A percentile compares a stretch with the other conserved stretches of the same genome.
These are phyloP conservation scores for Pilaira anomala DNA, from an alignment of 192 early-diverging fungal species.

Conservation along the genomic window DNA sequence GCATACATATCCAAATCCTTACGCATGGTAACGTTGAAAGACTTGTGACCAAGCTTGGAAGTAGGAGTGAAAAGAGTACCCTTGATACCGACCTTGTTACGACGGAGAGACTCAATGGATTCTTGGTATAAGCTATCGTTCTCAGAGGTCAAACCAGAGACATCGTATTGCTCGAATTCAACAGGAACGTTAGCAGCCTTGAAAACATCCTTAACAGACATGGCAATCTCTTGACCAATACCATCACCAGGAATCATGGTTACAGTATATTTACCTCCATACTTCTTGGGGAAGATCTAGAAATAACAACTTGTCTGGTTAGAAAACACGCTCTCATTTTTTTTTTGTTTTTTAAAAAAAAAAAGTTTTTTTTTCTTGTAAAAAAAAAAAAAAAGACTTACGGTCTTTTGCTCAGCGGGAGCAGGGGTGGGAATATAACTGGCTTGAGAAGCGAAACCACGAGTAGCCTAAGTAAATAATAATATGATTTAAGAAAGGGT, in stretches of 20 bases:
- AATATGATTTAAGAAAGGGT: slow-evolving; percentile 5
- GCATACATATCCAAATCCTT: slow-evolving; percentile 99
- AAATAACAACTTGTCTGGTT: not conserved
- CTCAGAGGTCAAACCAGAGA: slow-evolving; percentile 85
- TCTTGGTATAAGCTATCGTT: slow-evolving; percentile 84
- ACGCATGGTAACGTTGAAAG: slow-evolving; percentile 95
- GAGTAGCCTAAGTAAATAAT: slow-evolving; percentile 1
- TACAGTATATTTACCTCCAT: slow-evolving; percentile 94
- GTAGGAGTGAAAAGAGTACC: slow-evolving; percentile 91
- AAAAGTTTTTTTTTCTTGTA: not conserved
- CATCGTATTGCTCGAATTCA: slow-evolving; percentile 96
- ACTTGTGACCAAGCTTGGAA: slow-evolving; percentile 80
- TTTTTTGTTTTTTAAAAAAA: not conserved
- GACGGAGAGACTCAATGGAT: slow-evolving; percentile 84
- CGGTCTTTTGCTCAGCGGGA: slow-evolving; percentile 34
- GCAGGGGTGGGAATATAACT: slow-evolving; percentile 33
- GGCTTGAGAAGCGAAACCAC: slow-evolving; percentile 33
- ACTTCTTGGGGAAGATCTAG: slow-evolving; percentile 56
- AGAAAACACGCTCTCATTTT: too few relatives aligned
- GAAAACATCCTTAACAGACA: slow-evolving; percentile 92
- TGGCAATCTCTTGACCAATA: slow-evolving; percentile 90
- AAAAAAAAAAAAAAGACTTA: slow-evolving; percentile 18
- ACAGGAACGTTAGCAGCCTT: slow-evolving; percentile 90
- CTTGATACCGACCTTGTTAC: slow-evolving; percentile 98
- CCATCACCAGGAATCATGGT: slow-evolving; percentile 99